phyloP scores from a whole-genome alignment of 2,329 filamentous ascomycete species.

The Scopulariopsis brevicaulis region DNA sequence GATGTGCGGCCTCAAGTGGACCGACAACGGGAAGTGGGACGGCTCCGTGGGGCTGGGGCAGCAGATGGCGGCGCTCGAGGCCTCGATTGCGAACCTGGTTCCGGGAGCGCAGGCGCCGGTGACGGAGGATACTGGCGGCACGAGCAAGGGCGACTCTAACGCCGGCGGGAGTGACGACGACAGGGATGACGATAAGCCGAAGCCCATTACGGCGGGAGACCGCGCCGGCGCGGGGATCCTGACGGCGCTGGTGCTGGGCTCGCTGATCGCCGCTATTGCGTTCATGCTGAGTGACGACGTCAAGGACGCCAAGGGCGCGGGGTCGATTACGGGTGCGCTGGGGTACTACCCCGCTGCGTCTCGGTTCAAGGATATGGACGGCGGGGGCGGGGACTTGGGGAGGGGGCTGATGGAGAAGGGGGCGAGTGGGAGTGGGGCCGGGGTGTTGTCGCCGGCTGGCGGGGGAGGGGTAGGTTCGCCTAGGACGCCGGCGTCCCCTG shows the following conservation, averaged over 20 bases:
- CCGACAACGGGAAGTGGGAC: slow-evolving; percentile 40
- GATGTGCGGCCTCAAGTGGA: slow-evolving; percentile 52
- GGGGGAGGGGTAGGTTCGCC: not conserved
- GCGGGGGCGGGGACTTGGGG: not conserved
- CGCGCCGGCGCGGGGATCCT: slow-evolving; percentile 55
- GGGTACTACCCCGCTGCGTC: not conserved
- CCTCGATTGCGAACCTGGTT: slow-evolving; percentile 51
- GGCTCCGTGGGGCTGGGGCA: slow-evolving; percentile 53
- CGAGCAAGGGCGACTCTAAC: slow-evolving; percentile 31
- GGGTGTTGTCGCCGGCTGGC: not conserved
- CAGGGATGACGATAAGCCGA: slow-evolving; percentile 17
- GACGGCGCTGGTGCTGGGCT: slow-evolving; percentile 44
- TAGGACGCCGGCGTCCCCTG: not conserved
- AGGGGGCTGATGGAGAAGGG: not conserved
- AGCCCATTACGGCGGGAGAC: slow-evolving; percentile 41
- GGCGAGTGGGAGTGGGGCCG: not conserved
- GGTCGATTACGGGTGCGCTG: not conserved
- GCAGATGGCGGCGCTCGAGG: slow-evolving; percentile 59
- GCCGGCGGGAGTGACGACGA: slow-evolving; percentile 33
- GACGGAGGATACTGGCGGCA: slow-evolving; percentile 45
- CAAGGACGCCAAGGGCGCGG: slow-evolving; percentile 14
- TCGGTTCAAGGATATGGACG: not conserved
- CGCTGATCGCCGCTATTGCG: slow-evolving; percentile 38
- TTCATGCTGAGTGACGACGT: slow-evolving; percentile 39
- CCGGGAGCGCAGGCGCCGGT: slow-evolving; percentile 26